A percentile compares a stretch with the other conserved stretches of the same genome.
These are phyloP conservation scores for Babesia divergens DNA, from an alignment of 169 alveolate genomes.

Conservation along the genomic window DNA sequence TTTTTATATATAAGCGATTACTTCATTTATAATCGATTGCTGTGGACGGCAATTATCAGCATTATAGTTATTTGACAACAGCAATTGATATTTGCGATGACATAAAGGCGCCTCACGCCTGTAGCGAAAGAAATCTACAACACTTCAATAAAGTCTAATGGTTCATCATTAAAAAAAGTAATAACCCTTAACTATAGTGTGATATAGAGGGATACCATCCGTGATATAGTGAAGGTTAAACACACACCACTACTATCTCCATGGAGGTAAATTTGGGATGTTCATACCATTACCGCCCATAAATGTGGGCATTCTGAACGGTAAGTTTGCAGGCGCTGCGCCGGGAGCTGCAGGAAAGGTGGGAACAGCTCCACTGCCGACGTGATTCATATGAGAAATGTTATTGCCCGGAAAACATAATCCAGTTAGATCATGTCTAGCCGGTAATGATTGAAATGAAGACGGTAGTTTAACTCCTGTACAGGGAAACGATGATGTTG, in stretches of 20 bases:
- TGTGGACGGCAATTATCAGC: too few relatives aligned
- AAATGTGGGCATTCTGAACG: neutral
- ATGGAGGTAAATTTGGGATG: neutral
- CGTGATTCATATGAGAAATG: constrained; percentile 10
- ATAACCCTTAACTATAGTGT: too few relatives aligned
- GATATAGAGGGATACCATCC: too few relatives aligned
- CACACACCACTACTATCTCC: neutral
- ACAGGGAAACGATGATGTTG: neutral
- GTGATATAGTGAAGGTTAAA: too few relatives aligned
- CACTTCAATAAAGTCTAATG: too few relatives aligned
- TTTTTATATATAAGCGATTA: too few relatives aligned
- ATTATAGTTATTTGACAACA: too few relatives aligned
- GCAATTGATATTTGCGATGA: too few relatives aligned
- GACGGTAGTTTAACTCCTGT: neutral
- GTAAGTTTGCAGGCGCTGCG: neutral
- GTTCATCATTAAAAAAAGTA: too few relatives aligned
- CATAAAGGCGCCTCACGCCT: too few relatives aligned
- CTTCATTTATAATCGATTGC: too few relatives aligned
- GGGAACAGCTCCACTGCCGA: neutral
- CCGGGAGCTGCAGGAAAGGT: neutral
- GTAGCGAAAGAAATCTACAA: too few relatives aligned
- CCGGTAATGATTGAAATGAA: neutral
- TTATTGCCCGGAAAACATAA: constrained; percentile 18
- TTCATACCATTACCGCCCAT: neutral
- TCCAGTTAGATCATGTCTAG: constrained; percentile 21